phyloP scores from a whole-genome alignment of 169 alveolate genomes.

The Perkinsus chesapeaki region DNA sequence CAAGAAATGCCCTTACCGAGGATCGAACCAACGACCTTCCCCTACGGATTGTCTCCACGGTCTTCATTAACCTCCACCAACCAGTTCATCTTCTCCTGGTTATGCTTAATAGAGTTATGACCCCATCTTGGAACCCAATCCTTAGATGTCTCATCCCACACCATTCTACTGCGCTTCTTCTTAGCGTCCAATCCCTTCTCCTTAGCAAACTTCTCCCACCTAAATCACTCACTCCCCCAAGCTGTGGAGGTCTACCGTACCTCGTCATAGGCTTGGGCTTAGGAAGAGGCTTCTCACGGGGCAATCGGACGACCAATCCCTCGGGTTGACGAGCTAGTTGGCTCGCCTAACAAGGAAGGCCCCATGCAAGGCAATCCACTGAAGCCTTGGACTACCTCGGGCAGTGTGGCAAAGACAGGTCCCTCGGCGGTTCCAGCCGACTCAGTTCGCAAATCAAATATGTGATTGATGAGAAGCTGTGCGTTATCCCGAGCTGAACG shows the following conservation, averaged over 20 bases:
- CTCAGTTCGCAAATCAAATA: not conserved
- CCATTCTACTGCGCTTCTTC: slow-evolving; percentile 43
- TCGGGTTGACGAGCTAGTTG: not conserved
- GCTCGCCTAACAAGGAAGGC: not conserved
- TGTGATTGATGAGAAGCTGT: not conserved
- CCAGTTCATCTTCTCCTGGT: not conserved
- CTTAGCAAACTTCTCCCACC: not conserved
- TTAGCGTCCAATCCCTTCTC: slow-evolving; percentile 9
- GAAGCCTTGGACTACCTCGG: not conserved
- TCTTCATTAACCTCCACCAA: not conserved
- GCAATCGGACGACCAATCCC: not conserved
- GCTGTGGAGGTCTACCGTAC: not conserved
- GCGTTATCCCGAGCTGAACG: not conserved
- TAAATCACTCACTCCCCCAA: not conserved
- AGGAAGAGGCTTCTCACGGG: not conserved
- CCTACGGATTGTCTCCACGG: not conserved
- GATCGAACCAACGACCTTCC: not conserved
- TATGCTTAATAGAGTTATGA: not conserved
- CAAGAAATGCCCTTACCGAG: not conserved
- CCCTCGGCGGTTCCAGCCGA: not conserved
- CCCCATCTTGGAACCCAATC: slow-evolving; percentile 49
- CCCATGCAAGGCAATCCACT: not conserved
- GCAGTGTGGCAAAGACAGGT: not conserved
- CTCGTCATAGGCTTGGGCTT: not conserved
- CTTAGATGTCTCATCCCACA: slow-evolving; percentile 36